Percentiles rank a stretch among this genome's conserved stretches.
Evolutionary conservation across 1,284 basidiomycete species (phyloP).

Genomic region (Cutaneotrichosporon sp.): DNA sequence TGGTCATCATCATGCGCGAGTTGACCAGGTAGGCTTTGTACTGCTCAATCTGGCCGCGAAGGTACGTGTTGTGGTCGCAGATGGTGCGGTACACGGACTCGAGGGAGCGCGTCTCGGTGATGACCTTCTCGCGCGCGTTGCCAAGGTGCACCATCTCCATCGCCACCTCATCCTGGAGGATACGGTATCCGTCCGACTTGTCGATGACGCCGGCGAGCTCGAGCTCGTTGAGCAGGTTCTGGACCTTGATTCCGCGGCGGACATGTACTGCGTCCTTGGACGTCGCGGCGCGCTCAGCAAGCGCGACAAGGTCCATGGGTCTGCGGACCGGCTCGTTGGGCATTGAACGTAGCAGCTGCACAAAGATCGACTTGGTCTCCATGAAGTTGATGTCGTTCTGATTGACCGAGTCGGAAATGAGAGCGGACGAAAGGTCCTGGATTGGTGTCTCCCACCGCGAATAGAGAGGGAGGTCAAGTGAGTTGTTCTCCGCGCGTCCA

Average conservation of each 20-base stretch:
- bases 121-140: constrained; percentile 91
- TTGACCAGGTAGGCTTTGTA: constrained; percentile 99
- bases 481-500: constrained; percentile 93
- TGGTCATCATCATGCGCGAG: constrained; percentile 80
- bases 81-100: constrained; percentile 99
- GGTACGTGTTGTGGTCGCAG: constrained; percentile 96
- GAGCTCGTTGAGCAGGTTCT: constrained; percentile 95
- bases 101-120: constrained; percentile 84
- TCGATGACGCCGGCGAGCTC: constrained; percentile 88
- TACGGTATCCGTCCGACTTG: constrained; percentile 71
- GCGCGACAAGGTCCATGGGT: constrained; percentile 80
- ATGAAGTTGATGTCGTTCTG: constrained; percentile 99
- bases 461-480: constrained; percentile 87
- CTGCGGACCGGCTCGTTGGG: constrained; percentile 67
- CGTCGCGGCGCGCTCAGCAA: constrained; percentile 92
- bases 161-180: constrained; percentile 95
- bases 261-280: constrained; percentile 94
- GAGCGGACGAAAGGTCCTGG: constrained; percentile 90
- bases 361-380: constrained; percentile 99
- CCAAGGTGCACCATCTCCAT: constrained; percentile 94
- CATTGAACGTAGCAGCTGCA: constrained; percentile 92
- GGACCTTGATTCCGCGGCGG: constrained; percentile 95
- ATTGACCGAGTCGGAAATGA: constrained; percentile 88
- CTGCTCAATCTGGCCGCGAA: constrained; percentile 92
- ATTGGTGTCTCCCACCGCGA: constrained; percentile 99